A percentile compares a stretch with the other conserved stretches of the same genome.
Conservation (phyloP, 805 yeast species). For the Brettanomyces custersianus region DNA sequence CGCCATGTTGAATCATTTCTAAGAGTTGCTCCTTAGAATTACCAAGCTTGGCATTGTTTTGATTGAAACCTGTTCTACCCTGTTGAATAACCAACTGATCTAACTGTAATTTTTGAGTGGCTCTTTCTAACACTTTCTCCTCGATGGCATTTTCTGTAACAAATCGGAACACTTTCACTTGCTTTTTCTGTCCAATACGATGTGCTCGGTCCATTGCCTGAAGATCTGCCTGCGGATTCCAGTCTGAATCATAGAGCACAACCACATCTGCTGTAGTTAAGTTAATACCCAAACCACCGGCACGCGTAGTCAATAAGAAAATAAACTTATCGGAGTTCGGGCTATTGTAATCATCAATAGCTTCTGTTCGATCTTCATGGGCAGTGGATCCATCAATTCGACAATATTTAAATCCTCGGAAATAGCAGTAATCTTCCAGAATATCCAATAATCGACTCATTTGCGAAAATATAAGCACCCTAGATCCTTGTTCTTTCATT, state of each 20-base stretch:
- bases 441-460: conserved; percentile 89
- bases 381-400: conserved; percentile 91
- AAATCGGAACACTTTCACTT: conserved; percentile 84
- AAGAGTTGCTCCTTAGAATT: conserved; percentile 75
- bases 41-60: conserved; percentile 35
- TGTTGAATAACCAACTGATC: conserved; percentile 96
- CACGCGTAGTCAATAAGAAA: conserved; percentile 84
- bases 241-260: conserved; percentile 82
- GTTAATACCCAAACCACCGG: conserved; percentile 95
- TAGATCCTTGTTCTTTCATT: conserved; percentile 66
- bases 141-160: conserved; percentile 95
- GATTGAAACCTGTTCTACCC: conserved; percentile 51
- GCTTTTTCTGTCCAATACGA: conserved; percentile 94
- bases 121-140: conserved; percentile 91
- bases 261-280: conserved; percentile 89
- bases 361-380: conserved; percentile 86
- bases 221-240: conserved; percentile 97
- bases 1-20: conserved; percentile 97
- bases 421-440: conserved; percentile 82
- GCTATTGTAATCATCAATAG: conserved; percentile 84
- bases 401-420: conserved; percentile 78
- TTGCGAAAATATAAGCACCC: conserved; percentile 87
- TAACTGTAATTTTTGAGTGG: conserved; percentile 84
- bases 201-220: conserved; percentile 99
- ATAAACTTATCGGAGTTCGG: conserved; percentile 79